phyloP scores from a whole-genome alignment of 305 asterid genomes.

The Fraxinus xanthoxyloides region DNA sequence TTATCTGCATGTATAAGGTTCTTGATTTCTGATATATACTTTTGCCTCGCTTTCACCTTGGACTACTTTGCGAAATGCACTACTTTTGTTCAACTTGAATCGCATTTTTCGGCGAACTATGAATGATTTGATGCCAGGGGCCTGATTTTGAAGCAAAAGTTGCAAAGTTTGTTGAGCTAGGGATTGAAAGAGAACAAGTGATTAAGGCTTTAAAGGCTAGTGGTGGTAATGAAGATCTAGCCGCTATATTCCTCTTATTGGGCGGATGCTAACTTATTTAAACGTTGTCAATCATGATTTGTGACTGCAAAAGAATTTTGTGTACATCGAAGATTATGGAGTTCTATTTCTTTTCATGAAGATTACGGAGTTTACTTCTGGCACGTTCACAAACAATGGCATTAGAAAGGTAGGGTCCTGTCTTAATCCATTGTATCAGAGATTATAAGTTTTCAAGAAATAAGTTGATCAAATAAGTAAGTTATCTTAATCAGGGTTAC shows the following conservation, averaged over 20 bases:
- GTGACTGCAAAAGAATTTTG: neutral
- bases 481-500: neutral
- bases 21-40: neutral
- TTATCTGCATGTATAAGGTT: neutral
- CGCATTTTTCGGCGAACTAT: neutral
- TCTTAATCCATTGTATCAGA: neutral
- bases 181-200: conserved; percentile 78
- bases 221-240: conserved; percentile 86
- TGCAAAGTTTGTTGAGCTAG: conserved; percentile 79
- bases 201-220: conserved; percentile 73
- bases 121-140: conserved; percentile 43
- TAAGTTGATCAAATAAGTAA: neutral
- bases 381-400: neutral
- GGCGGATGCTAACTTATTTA: neutral
- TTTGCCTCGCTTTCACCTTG: neutral
- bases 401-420: neutral
- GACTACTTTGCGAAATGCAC: neutral
- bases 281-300: neutral
- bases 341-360: neutral
- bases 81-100: neutral
- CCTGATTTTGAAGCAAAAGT: conserved; percentile 85
- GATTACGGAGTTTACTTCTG: neutral
- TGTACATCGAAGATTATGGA: neutral
- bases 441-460: neutral
- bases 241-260: conserved; percentile 74